Percentiles rank a stretch among this genome's conserved stretches.
phyloP scores from a whole-genome alignment of 768 basidiomycete species.

The Leccinum uliginosum region DNA sequence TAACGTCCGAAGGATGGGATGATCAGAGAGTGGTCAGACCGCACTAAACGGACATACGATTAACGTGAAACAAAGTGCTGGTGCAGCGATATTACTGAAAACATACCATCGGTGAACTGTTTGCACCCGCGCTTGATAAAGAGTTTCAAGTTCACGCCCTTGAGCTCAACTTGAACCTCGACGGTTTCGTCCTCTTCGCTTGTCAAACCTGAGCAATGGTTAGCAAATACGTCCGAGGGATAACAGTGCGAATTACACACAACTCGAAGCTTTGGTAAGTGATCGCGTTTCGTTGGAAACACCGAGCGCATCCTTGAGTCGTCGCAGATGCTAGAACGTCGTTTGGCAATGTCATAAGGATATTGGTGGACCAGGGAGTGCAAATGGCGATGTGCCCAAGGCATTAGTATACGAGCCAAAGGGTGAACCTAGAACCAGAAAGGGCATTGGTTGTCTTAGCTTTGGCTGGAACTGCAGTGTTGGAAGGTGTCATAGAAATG shows the following conservation, averaged over 20 bases:
- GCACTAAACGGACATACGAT: no score
- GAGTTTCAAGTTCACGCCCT: slow-evolving; percentile 56
- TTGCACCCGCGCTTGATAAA: slow-evolving; percentile 38
- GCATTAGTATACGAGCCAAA: slow-evolving; percentile 29
- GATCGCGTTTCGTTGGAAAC: background rate
- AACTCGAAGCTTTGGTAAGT: background rate
- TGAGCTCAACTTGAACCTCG: slow-evolving; percentile 42
- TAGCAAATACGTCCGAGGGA: background rate
- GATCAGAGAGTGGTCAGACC: no score
- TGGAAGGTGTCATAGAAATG: slow-evolving; percentile 12
- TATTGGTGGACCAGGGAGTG: slow-evolving; percentile 9
- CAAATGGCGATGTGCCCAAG: slow-evolving; percentile 23
- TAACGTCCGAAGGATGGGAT: no score
- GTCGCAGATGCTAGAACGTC: background rate
- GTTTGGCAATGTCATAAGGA: slow-evolving; percentile 20
- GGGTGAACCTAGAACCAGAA: slow-evolving; percentile 31
- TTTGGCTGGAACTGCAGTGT: slow-evolving; percentile 6
- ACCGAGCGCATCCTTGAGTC: background rate
- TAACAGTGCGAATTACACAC: slow-evolving; percentile 10
- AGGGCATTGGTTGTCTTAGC: slow-evolving; percentile 28
- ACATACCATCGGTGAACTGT: slow-evolving; percentile 59
- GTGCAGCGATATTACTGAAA: slow-evolving; percentile 22
- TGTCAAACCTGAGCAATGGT: slow-evolving; percentile 34
- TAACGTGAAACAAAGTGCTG: no score
- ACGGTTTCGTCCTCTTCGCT: slow-evolving; percentile 66